These are phyloP conservation scores for Aspergillus steynii DNA, from an alignment of 495 filamentous ascomycete genomes.

Conservation along the genomic window DNA sequence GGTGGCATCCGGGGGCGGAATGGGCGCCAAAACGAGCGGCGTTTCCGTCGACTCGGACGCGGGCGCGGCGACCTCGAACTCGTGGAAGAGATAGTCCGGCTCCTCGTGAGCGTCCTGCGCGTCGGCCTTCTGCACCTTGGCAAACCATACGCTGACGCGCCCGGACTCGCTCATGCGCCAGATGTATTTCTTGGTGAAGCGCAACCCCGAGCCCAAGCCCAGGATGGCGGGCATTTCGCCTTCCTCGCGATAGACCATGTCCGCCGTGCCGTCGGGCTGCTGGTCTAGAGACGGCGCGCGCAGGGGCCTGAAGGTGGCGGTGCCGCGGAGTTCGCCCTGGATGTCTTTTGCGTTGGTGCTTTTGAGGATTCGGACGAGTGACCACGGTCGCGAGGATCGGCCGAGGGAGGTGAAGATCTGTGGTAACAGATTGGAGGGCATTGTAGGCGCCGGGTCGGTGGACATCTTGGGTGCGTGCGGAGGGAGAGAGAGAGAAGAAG, in stretches of 20 bases:
- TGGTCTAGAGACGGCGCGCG: slow-evolving; percentile 11
- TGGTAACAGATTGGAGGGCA: neutral
- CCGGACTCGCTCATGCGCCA: slow-evolving; percentile 37
- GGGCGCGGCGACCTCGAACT: slow-evolving; percentile 34
- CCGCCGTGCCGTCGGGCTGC: slow-evolving; percentile 8
- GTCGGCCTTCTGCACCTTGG: slow-evolving; percentile 28
- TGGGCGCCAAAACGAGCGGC: slow-evolving; percentile 29
- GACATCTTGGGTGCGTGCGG: neutral
- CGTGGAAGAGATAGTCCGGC: slow-evolving; percentile 49
- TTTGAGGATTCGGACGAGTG: slow-evolving; percentile 42
- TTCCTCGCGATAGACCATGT: slow-evolving; percentile 48
- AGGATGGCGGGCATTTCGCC: slow-evolving; percentile 38
- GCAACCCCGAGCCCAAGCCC: slow-evolving; percentile 28
- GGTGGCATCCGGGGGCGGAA: slow-evolving; percentile 21
- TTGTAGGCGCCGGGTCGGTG: neutral
- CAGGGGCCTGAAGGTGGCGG: slow-evolving; percentile 41
- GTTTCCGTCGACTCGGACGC: slow-evolving; percentile 6
- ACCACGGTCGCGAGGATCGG: slow-evolving; percentile 31
- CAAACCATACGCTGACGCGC: slow-evolving; percentile 48
- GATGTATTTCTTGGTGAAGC: slow-evolving; percentile 50
- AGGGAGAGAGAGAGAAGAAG: too few relatives aligned
- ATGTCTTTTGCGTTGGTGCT: slow-evolving; percentile 45
- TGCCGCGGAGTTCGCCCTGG: slow-evolving; percentile 41
- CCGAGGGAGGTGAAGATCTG: slow-evolving; percentile 34
- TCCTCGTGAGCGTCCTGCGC: slow-evolving; percentile 28